Conservation (phyloP, 2,329 filamentous ascomycete species). For the Cytospora schulzeri region DNA sequence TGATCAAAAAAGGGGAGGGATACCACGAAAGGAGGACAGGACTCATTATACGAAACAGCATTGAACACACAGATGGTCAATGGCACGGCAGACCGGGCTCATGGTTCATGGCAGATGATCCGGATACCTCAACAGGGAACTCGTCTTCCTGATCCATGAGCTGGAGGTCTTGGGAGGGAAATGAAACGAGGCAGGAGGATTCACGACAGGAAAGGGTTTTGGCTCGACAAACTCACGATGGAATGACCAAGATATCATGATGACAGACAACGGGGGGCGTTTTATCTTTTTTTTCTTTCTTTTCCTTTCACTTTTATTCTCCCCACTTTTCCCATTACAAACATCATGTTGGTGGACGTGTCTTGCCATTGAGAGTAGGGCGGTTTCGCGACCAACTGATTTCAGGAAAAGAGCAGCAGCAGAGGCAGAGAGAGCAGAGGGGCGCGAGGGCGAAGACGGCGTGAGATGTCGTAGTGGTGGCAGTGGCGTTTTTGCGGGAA, state of each 20-base stretch:
- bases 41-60: background rate
- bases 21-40: background rate
- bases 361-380: background rate
- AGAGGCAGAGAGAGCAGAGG: background rate
- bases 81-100: slow-evolving; percentile 7
- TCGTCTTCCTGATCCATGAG: slow-evolving; percentile 13
- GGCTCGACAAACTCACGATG: slow-evolving; percentile 25
- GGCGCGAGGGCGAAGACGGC: background rate
- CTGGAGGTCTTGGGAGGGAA: slow-evolving; percentile 7
- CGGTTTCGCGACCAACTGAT: background rate
- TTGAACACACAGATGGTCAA: slow-evolving; percentile 16
- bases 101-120: slow-evolving; percentile 9
- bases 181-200: slow-evolving; percentile 1
- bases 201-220: slow-evolving; percentile 19
- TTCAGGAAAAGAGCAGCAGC: background rate
- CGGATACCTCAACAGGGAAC: slow-evolving; percentile 18
- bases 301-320: background rate
- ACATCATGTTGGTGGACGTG: slow-evolving; percentile 6
- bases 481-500: background rate
- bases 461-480: background rate
- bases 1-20: slow-evolving; percentile 17
- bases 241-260: slow-evolving; percentile 29
- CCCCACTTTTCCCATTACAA: background rate
- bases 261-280: slow-evolving; percentile 26
- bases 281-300: slow-evolving; percentile 10